Evolutionary conservation across 2,329 filamentous ascomycete species (phyloP), one percentile per base, ranked within the genome.

Genomic region (Mollisia scopiformis): DNA sequence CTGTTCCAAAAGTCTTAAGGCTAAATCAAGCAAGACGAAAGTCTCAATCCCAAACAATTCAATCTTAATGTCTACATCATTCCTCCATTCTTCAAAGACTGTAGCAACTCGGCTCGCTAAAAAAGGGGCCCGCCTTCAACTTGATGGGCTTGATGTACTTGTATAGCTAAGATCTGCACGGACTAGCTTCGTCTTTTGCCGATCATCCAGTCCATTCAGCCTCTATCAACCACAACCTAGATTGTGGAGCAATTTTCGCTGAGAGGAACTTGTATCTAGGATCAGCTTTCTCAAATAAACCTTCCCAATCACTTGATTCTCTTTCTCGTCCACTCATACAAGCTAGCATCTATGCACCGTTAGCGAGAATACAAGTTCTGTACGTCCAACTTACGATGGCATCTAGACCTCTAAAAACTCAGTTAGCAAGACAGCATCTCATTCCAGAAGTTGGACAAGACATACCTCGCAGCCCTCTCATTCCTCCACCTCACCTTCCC

Each of bases 391-490:
- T 25, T 47, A 39, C 43, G 28, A 47, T 27, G 13, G 23, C 21
- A 27, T 47, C 43, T 16, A 47, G 3, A 14, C 23, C 23, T 41
- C 37, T 41, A n/a, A 11, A 7, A 4, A 2, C 10, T 8, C 7
- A 3, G 16, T 41, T n/a, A 39, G 30, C 3, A 47, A 16, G 31
- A 8, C 5, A 19, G 21, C 21, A 41, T 7, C 2, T 21, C 19
- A 41, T 8, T n/a, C 8, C n/a, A n/a, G 37, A 41, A 19, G 19
- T 3, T 41, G n/a, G 1, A 6, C 13, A 49, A 47, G 16, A 39
- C 51, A 31, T 59, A 59, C 68, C 75, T 74, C 28, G 76, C 75
- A 6, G 76, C 77, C 30, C 73, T 71, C 33, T 80, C 76, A 75
- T 56, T 76, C 58, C 33, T 62, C 57, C 16, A 69, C 16, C 55